Conservation (phyloP, 106 monocot species). For the Hemerocallis citrina region DNA sequence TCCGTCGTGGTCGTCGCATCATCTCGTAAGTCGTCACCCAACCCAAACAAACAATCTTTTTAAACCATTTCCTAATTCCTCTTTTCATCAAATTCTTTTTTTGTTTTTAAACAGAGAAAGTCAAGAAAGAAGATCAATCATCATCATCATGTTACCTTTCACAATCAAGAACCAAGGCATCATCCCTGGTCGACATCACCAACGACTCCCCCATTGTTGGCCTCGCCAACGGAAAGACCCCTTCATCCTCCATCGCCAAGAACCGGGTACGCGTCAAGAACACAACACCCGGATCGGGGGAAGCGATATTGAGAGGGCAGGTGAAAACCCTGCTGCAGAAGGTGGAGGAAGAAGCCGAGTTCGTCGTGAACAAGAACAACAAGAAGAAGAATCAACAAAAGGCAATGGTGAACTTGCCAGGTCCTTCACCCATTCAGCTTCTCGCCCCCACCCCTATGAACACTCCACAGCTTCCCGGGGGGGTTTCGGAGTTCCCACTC, state of each 20-base stretch:
- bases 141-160: too few species aligned
- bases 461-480: constrained; percentile 36
- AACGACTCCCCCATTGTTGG: constrained; percentile 93
- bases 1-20: too few species aligned
- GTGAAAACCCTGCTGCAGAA: constrained; percentile 81
- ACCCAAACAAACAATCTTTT: not conserved
- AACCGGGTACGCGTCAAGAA: not conserved
- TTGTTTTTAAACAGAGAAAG: constrained; percentile 42
- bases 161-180: constrained; percentile 22
- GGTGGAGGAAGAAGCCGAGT: constrained; percentile 65
- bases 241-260: constrained; percentile 26
- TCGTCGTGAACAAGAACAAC: constrained; percentile 11
- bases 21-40: constrained; percentile 29
- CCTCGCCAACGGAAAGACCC: constrained; percentile 47
- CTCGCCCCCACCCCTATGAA: constrained; percentile 85
- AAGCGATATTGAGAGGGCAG: constrained; percentile 80
- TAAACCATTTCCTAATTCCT: not conserved
- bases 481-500: not conserved
- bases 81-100: not conserved
- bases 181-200: constrained; percentile 77
- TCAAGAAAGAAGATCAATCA: constrained; percentile 30
- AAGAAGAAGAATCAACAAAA: constrained; percentile 12
- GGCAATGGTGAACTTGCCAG: constrained; percentile 22
- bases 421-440: constrained; percentile 40
- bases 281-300: constrained; percentile 76